Evolutionary conservation across 2,329 filamentous ascomycete species (phyloP), one percentile per base, ranked within the genome.

Genomic region (Trichoderma brevicompactum): DNA sequence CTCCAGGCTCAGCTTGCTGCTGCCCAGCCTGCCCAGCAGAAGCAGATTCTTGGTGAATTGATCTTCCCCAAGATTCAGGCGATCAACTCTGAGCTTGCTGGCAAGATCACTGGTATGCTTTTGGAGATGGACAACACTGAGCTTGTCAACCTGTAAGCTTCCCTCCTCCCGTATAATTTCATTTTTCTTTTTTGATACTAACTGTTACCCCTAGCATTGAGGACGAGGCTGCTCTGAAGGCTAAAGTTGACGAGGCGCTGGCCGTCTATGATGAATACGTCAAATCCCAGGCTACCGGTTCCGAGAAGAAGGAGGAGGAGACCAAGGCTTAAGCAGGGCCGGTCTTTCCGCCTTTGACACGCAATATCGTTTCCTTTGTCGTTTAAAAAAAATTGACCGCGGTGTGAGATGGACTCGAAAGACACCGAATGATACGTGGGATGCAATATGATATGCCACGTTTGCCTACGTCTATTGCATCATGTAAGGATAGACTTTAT

Each of bases 91-190:
- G 94, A 97, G 74, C 86, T 99, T 75, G 95, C 95, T 69, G 95
- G 95, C 77, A 99, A 99, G 89, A 98, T 99, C 79, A 99, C 95
- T 68, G 95, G 95, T 82, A 99, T 99, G 95, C 90, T 99, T 74
- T 82, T 99, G 74, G 95, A 99, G 87, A 99, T 99, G 95, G 95
- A 98, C 75, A 98, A 98, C 81, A 79, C 85, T 65, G 95, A 99
- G 84, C 85, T 99, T 73, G 86, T 99, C 76, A 92, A 92, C 81
- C 87, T 99, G 92, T 97, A 90, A 92, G 94, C 92, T 70, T 36
- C 67, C 50, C 34, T 4, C 3, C 5, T 23, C n/a, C 17, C 32
- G 8, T 60, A 9, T 12, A 7, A 40, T 12, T n/a, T n/a, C 55
- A 66, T 70, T 65, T 75, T 19, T 8, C 17, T 32, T 9, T 19